Conservation (phyloP, 495 filamentous ascomycete genomes). For the Cairneyella variabilis region DNA sequence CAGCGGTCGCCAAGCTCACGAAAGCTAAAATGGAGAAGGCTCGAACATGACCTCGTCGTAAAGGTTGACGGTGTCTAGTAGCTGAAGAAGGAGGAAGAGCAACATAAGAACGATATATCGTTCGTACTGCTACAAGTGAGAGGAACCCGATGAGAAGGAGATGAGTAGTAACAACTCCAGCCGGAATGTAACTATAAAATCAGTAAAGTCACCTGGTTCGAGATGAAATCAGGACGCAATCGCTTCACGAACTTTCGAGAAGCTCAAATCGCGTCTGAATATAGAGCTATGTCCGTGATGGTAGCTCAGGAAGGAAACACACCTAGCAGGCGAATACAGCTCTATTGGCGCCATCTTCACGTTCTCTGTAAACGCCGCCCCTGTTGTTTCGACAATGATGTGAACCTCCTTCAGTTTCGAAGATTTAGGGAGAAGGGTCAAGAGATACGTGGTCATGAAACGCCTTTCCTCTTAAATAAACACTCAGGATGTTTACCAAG, state of each 20-base stretch:
- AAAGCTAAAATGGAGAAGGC: slow-evolving; percentile 40
- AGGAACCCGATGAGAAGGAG: slow-evolving; percentile 33
- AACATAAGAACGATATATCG: slow-evolving; percentile 40
- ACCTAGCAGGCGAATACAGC: slow-evolving; percentile 11
- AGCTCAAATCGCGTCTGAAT: not conserved
- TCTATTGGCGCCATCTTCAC: slow-evolving; percentile 18
- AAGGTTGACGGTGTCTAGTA: slow-evolving; percentile 40
- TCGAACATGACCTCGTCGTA: slow-evolving; percentile 36
- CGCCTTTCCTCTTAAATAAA: not conserved
- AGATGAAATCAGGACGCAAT: not conserved
- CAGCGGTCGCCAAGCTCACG: slow-evolving; percentile 32
- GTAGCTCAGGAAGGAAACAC: not conserved
- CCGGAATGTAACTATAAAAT: slow-evolving; percentile 34
- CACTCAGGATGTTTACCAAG: no score
- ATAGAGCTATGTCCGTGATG: not conserved
- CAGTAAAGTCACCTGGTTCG: not conserved
- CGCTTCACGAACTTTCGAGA: not conserved
- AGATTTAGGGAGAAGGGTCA: not conserved
- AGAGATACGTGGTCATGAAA: not conserved
- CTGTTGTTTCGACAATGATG: not conserved
- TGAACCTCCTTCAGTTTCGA: not conserved
- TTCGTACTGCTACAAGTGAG: slow-evolving; percentile 32
- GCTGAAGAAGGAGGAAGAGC: slow-evolving; percentile 41
- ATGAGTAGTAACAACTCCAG: slow-evolving; percentile 33
- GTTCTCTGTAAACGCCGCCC: not conserved